Percentiles rank a stretch among this genome's conserved stretches.
Conservation (phyloP, 2,329 filamentous ascomycete species). For the Aspergillus fructus region DNA sequence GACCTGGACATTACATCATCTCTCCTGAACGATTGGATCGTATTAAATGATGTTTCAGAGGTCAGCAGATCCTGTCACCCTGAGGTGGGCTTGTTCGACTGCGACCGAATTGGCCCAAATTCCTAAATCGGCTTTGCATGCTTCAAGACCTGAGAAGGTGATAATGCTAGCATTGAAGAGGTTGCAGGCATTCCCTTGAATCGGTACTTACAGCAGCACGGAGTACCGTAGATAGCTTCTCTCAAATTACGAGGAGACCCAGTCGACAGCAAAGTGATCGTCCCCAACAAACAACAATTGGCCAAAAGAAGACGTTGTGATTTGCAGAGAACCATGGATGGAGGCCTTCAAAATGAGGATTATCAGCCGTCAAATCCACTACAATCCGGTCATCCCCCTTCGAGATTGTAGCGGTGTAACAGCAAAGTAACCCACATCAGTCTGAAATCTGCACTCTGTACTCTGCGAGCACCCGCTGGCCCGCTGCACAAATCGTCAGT, state of each 20-base stretch:
- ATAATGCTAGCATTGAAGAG: background rate
- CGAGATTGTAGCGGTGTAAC: background rate
- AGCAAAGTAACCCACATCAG: no score
- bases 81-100: background rate
- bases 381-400: background rate
- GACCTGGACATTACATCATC: slow-evolving; percentile 2
- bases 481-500: background rate
- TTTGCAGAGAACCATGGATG: slow-evolving; percentile 8
- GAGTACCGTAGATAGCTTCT: background rate
- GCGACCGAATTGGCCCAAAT: background rate
- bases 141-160: background rate
- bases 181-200: background rate
- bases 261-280: background rate
- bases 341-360: slow-evolving; percentile 5
- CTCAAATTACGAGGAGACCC: background rate
- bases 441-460: no score
- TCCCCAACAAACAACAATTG: background rate
- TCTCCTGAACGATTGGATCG: background rate
- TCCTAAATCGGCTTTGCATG: background rate
- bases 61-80: slow-evolving; percentile 2
- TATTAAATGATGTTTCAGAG: slow-evolving; percentile 4
- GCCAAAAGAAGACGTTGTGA: background rate
- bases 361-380: background rate
- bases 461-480: no score
- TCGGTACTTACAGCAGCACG: background rate